Conservation (phyloP, 176 grass and related monocot genomes). For the Rhynchospora tenuis region DNA sequence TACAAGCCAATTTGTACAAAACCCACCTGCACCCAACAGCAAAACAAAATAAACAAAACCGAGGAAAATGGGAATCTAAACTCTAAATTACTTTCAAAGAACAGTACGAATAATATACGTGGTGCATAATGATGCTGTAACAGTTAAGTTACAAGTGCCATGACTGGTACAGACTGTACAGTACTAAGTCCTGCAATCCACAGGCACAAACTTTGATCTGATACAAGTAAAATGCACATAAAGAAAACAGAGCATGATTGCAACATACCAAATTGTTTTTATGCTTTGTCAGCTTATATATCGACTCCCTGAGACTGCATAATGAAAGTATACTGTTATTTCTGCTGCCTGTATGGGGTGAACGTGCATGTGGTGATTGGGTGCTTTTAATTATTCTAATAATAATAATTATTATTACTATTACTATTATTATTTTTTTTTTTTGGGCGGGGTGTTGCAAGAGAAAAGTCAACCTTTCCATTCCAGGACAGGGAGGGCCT, state of each 20-base stretch:
- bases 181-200: slow-evolving; percentile 7
- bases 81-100: too few relatives aligned
- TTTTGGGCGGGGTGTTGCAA: too few relatives aligned
- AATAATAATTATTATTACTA: too few relatives aligned
- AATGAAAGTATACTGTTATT: slow-evolving; percentile 23
- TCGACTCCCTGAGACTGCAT: slow-evolving; percentile 91
- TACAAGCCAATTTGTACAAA: neutral
- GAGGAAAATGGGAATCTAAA: neutral
- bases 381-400: neutral
- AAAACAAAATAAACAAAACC: slow-evolving; percentile 4
- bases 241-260: neutral
- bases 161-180: neutral
- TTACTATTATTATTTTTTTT: too few relatives aligned
- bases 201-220: neutral
- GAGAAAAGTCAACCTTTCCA: slow-evolving; percentile 54
- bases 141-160: neutral
- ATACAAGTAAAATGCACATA: slow-evolving; percentile 23
- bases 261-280: slow-evolving; percentile 52
- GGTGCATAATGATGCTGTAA: neutral
- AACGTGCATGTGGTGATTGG: neutral
- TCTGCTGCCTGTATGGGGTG: slow-evolving; percentile 7
- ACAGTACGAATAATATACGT: neutral
- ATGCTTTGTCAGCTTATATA: slow-evolving; percentile 67
- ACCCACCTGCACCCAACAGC: neutral
- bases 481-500: slow-evolving; percentile 55